These are phyloP conservation scores for Exophiala lecanii-corni DNA, from an alignment of 2,329 filamentous ascomycete genomes.

Conservation along the genomic window DNA sequence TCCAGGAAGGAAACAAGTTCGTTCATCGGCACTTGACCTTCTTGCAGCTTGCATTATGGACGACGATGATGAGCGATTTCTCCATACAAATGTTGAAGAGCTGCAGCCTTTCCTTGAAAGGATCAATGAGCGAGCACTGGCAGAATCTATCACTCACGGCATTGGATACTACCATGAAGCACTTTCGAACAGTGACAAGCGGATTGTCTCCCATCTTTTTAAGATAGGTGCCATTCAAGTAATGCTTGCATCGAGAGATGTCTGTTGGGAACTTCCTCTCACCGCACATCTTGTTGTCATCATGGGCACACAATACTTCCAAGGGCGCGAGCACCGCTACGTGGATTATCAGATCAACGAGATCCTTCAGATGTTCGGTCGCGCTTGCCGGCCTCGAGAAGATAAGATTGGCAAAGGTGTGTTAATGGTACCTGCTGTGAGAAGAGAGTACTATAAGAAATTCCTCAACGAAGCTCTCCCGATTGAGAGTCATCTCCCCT, in stretches of 20 bases:
- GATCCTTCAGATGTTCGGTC: constrained; percentile 96
- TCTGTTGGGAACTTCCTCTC: constrained; percentile 90
- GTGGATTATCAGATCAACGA: constrained; percentile 94
- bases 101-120: constrained; percentile 75
- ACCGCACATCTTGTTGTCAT: constrained; percentile 88
- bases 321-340: constrained; percentile 93
- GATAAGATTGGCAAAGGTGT: constrained; percentile 83
- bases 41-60: constrained; percentile 82
- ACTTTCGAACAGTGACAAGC: constrained; percentile 79
- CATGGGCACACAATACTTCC: constrained; percentile 97
- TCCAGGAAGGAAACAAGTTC: constrained; percentile 86
- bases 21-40: constrained; percentile 79
- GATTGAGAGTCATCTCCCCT: constrained; percentile 88
- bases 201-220: constrained; percentile 89
- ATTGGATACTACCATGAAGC: constrained; percentile 98
- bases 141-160: constrained; percentile 85
- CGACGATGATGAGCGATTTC: constrained; percentile 88
- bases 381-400: constrained; percentile 71
- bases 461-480: constrained; percentile 94
- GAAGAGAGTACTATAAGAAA: constrained; percentile 98
- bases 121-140: constrained; percentile 79
- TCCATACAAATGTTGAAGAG: constrained; percentile 78
- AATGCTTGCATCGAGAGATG: constrained; percentile 75
- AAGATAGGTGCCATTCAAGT: constrained; percentile 85
- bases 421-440: constrained; percentile 92